A percentile compares a stretch with the other conserved stretches of the same genome.
Evolutionary conservation across 345 rosid genomes (phyloP).

Genomic region (Turnera subulata): DNA sequence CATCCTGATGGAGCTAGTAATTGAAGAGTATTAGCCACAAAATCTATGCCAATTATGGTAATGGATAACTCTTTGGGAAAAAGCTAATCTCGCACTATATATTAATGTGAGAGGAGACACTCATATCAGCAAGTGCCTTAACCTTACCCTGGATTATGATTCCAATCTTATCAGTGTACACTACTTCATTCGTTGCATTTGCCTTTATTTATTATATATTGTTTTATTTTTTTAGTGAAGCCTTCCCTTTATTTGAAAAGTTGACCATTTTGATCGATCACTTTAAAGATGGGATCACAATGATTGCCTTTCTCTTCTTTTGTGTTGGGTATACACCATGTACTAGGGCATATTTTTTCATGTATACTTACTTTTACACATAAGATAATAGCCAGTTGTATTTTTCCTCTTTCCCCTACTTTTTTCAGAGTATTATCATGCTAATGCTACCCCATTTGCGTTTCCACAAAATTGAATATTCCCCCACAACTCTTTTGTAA

Average conservation of each 20-base stretch:
- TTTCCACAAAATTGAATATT: too few species aligned
- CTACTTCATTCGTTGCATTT: slow-evolving; percentile 9
- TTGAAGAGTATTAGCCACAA: slow-evolving; percentile 18
- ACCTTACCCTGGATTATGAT: background rate
- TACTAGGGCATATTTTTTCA: background rate
- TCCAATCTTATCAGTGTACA: background rate
- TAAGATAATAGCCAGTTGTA: too few species aligned
- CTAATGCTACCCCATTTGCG: too few species aligned
- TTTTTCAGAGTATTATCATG: too few species aligned
- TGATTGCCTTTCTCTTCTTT: slow-evolving; percentile 25
- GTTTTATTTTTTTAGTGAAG: background rate
- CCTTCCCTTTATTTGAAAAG: too few species aligned
- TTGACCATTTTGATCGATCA: too few species aligned
- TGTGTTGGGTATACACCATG: background rate
- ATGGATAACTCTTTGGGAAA: slow-evolving; percentile 2
- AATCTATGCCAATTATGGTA: slow-evolving; percentile 19
- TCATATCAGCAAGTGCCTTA: background rate
- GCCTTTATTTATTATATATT: background rate
- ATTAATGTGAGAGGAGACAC: background rate
- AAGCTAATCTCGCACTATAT: background rate
- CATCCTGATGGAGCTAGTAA: slow-evolving; percentile 6
- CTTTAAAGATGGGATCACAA: slow-evolving; percentile 17
- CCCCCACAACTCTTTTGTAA: too few species aligned
- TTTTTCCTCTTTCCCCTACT: too few species aligned
- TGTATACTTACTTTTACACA: too few species aligned